Evolutionary conservation across 2,329 filamentous ascomycete genomes (phyloP).

Genomic region (Cladosporium sp.): DNA sequence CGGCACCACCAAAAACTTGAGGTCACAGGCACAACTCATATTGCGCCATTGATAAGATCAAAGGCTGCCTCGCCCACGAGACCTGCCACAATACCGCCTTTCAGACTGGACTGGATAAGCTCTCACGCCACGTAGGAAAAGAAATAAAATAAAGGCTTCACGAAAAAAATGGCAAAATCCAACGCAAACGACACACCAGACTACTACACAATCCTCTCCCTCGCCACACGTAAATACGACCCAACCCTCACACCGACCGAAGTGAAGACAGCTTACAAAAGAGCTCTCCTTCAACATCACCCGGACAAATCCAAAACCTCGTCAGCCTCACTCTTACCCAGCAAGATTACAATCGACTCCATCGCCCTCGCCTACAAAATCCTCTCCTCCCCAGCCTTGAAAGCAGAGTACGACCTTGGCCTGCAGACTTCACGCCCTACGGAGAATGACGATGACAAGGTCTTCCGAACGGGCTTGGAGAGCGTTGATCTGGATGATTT

Average conservation of each 20-base stretch:
- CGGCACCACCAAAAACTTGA: too few species aligned
- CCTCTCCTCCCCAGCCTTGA: constrained; percentile 42
- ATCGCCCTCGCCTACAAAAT: constrained; percentile 57
- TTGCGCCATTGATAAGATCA: too few species aligned
- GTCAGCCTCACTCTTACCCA: not conserved
- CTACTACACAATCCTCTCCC: constrained; percentile 27
- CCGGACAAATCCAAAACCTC: constrained; percentile 52
- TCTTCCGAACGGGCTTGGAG: constrained; percentile 47
- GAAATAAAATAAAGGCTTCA: too few species aligned
- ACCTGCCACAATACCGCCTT: too few species aligned
- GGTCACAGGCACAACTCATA: too few species aligned
- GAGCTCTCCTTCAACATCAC: constrained; percentile 54
- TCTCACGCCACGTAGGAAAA: too few species aligned
- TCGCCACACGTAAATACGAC: constrained; percentile 18
- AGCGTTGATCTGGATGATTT: constrained; percentile 56
- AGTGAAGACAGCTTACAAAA: constrained; percentile 54
- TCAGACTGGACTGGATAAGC: too few species aligned
- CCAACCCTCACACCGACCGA: constrained; percentile 22
- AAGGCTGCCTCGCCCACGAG: too few species aligned
- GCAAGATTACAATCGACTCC: constrained; percentile 51
- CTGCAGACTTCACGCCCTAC: constrained; percentile 25
- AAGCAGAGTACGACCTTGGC: constrained; percentile 47
- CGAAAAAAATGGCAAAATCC: not conserved
- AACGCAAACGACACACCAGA: not conserved
- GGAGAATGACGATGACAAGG: not conserved